Base-by-base conservation (phyloP, 1,284 basidiomycete species). In the Boletus sp. region DNA sequence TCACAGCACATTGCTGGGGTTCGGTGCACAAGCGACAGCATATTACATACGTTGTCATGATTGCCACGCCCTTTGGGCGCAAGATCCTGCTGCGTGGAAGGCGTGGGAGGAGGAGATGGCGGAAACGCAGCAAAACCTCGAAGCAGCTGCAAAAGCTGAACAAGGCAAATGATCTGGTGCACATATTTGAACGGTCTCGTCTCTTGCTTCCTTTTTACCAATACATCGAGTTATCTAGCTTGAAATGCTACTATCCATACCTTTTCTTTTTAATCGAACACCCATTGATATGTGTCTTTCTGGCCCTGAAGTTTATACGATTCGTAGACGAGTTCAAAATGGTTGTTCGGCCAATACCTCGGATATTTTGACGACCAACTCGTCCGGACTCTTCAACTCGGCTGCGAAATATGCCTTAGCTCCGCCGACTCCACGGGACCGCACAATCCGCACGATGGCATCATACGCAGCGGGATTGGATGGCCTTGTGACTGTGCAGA, bases 391-490 rank as follows among this genome's bases (percentile, higher is more conserved):
- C 55, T 65, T 72, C 53, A 82, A 48, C 56, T 77, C 75, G 1
- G 79, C 78, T 2, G 72, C 65, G 47, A 82, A 80, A 56, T 81
- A 81, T 0, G 74, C 80, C 59, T 80, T 81, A n/a, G 63, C 58
- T 0, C 74, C 72, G 4, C 64, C 65, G 4, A 74, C 67, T 3
- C 77, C 76, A 37, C 71, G 68, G 12, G 55, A 56, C 32, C 60
- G 60, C n/a, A 81, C 64, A 4, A 67, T 57, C 20, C 67, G 50
- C 26, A 57, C 48, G 32, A 81, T 42, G 17, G 61, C 52, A 44
- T 75, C 70, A 49, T 76, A 82, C 2, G 57, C 71, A 0, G 44
- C 50, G 5, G 67, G 59, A 22, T 66, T 62, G 26, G 74, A 72
- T 1, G 44, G 40, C 13, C 66, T 60, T 19, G 56, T 16, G 16